A percentile compares a stretch with the other conserved stretches of the same genome.
Evolutionary conservation across 2,329 filamentous ascomycete genomes (phyloP).

Genomic region (Neofusicoccum cordaticola): DNA sequence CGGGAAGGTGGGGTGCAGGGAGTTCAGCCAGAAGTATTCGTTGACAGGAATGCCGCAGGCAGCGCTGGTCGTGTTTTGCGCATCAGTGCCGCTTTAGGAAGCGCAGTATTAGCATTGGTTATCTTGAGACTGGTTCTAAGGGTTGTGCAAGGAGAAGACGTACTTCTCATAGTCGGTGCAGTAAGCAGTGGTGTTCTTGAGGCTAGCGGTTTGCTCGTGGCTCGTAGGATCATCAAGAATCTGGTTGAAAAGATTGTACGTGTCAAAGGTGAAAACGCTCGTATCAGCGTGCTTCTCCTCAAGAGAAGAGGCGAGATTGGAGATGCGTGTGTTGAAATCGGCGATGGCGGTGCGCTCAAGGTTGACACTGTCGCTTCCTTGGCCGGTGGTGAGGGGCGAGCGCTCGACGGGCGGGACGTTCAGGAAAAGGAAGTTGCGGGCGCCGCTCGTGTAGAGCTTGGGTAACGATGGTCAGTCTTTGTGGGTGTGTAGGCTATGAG

Average conservation of each 20-base stretch:
- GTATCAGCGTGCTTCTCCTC: conserved; percentile 38
- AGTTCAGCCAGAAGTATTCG: conserved; percentile 65
- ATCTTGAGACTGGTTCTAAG: no score
- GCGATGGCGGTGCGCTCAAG: conserved; percentile 45
- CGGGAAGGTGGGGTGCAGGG: conserved; percentile 61
- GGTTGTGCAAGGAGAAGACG: conserved; percentile 16
- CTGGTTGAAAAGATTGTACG: conserved; percentile 49
- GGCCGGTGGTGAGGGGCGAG: conserved; percentile 47
- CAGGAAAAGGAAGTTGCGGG: conserved; percentile 50
- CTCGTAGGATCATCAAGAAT: conserved; percentile 53
- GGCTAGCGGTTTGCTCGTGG: conserved; percentile 49
- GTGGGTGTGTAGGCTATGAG: not conserved
- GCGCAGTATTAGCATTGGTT: not conserved
- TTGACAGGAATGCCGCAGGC: conserved; percentile 57
- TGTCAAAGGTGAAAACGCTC: conserved; percentile 55
- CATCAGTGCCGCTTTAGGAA: conserved; percentile 34
- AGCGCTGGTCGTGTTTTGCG: conserved; percentile 36
- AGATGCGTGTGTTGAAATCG: conserved; percentile 52
- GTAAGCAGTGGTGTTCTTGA: conserved; percentile 56
- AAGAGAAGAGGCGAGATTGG: conserved; percentile 42
- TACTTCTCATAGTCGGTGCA: conserved; percentile 55
- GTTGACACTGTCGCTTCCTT: conserved; percentile 33
- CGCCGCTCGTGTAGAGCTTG: conserved; percentile 45
- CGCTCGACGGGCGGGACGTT: conserved; percentile 51
- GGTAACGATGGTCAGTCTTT: not conserved